Evolutionary conservation across 768 basidiomycete genomes (phyloP), one percentile per base, ranked within the genome.

Genomic region (Lanmaoa rubissima): DNA sequence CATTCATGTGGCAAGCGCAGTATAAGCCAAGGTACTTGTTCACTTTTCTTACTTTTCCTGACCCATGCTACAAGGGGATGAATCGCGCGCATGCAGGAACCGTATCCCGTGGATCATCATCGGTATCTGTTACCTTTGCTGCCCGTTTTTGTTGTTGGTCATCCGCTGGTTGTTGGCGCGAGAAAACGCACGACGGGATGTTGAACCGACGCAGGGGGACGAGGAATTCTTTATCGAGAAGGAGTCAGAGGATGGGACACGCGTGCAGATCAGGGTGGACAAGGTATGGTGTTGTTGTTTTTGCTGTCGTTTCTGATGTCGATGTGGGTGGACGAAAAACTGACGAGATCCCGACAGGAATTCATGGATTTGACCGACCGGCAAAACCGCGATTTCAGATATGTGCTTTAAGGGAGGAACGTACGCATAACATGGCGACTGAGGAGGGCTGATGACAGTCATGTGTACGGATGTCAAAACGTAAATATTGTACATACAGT

Each of bases 91-190:
- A 17, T n/a, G 24, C 31, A 87, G 87, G 47, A 88, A 90, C 61
- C 85, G 79, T 54, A 69, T 91, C 31, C 90, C 90, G 3, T 92
- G 91, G 90, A 80, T 80, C 51, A 78, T 92, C 62, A 91, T 92
- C 53, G 82, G 86, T 3, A 66, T 84, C 50, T 87, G 86, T 71
- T 85, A 86, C 65, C 58, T 74, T 12, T 57, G 68, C 32, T 85
- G 85, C 69, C 83, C 86, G 44, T 31, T 73, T 13, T 45, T 81
- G 61, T 49, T 80, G 16, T 73, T 84, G 24, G 26, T 66, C 38
- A 82, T 92, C 55, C 83, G 87, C 21, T 71, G 62, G 53, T 41
- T 83, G 31, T 78, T 92, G 39, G 65, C 73, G 4, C 69, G 74
- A 36, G 87, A 91, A 74, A 91, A 92, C 66, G 79, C 75, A 50